These are phyloP conservation scores for Samsoniella hepiali DNA, from an alignment of 2,329 filamentous ascomycete species.

Conservation along the genomic window DNA sequence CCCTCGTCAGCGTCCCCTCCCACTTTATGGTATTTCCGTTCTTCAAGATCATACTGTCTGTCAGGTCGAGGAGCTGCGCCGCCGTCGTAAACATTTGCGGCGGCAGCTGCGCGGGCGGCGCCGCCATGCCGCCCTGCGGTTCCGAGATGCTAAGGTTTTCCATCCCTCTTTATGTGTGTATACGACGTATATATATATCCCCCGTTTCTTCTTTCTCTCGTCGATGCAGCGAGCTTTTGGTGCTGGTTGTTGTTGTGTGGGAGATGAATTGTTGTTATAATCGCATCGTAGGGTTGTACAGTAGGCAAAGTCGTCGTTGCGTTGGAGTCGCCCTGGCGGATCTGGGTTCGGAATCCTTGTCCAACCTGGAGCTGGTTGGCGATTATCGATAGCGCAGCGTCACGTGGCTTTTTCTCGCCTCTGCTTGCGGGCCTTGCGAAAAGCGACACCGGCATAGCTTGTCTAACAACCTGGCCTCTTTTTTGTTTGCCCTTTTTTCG, in stretches of 20 bases:
- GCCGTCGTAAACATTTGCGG: slow-evolving; percentile 99
- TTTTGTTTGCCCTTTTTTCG: not conserved
- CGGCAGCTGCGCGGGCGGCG: slow-evolving; percentile 61
- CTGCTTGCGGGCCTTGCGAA: not conserved
- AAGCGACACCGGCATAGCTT: no score
- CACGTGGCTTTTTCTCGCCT: not conserved
- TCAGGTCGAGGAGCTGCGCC: slow-evolving; percentile 90
- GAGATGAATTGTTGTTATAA: not conserved
- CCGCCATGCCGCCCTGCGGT: slow-evolving; percentile 34
- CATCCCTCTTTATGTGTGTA: slow-evolving; percentile 37
- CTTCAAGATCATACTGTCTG: slow-evolving; percentile 72
- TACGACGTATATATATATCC: not conserved
- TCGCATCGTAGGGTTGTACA: slow-evolving; percentile 7
- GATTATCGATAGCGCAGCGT: slow-evolving; percentile 9
- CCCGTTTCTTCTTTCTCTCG: not conserved
- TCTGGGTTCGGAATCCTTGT: slow-evolving; percentile 6
- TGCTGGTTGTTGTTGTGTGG: not conserved
- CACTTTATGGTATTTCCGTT: not conserved
- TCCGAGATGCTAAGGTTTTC: slow-evolving; percentile 53
- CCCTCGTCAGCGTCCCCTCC: slow-evolving; percentile 23
- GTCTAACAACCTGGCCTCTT: no score
- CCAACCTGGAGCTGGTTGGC: not conserved
- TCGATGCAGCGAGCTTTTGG: no score
- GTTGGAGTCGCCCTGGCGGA: not conserved
- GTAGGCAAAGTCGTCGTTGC: not conserved